Evolutionary conservation across 1,284 basidiomycete genomes (phyloP), one percentile per base, ranked within the genome.

Genomic region (Waitea zeae): DNA sequence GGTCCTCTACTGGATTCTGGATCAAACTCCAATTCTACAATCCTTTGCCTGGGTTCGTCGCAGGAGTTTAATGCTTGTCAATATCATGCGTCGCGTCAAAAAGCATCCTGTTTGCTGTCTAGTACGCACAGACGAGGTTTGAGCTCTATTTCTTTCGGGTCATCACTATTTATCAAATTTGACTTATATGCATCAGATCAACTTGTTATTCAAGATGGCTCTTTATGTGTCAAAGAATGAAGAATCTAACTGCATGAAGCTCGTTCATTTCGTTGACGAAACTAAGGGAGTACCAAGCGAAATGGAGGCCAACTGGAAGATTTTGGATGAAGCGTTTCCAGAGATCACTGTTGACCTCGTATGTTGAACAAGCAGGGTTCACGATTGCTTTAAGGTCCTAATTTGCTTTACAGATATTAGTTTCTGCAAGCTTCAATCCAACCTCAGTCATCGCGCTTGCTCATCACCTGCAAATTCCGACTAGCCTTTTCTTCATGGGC

Each of bases 181-280:
- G n/a, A n/a, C n/a, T n/a, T n/a, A n/a, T n/a, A n/a, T n/a, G n/a
- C 17, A 20, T 30, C 32, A 77, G 73, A 70, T 80, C 39, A 67
- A 75, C 43, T 54, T 59, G 31, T 45, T 81, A 2, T 67, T 77
- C 43, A 60, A 66, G 34, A 72, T 73, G 59, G 58, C 79, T 24
- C 48, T 67, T 13, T 81, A 82, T 42, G 71, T 80, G 6, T 50
- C 57, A 30, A 56, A 58, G 39, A 79, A 77, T 44, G 78, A 82
- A 49, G 69, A 71, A 38, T 77, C 78, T 0, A 64, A 71, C 0
- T 62, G 64, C 42, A 45, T 80, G 40, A 77, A 75, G 51, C 61
- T 81, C 20, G 61, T 75, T 1, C 74, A 79, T 45, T 78, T 77
- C 44, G 60, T 62, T 38, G 58, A 65, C 30, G 53, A 56, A 29